Evolutionary conservation across 2,329 filamentous ascomycete species (phyloP), one percentile per base, ranked within the genome.

Genomic region (Orbilia quercus): DNA sequence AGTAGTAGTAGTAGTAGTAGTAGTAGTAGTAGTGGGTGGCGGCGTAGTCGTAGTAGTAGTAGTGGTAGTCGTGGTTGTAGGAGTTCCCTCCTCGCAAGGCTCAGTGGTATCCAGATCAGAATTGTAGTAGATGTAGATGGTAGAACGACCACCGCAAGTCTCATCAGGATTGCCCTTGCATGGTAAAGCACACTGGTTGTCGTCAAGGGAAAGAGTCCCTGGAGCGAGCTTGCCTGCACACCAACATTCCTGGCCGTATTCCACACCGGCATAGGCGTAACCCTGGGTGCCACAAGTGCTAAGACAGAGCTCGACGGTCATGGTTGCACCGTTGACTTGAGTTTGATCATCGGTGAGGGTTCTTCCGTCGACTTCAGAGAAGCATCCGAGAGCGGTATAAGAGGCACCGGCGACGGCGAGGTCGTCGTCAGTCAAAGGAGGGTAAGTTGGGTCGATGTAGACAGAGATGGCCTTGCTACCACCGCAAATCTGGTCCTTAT

Each of bases 221-320:
- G 66, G 55, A 12, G 58, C 47, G n/a, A 59, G 58, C 48, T 66
- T 73, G 9, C 60, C 60, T 7, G 60, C 69, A 20, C 69, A 73
- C 34, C 54, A 66, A 45, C 69, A 73, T 57, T 73, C 60, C 18
- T 65, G 23, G 12, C 69, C 69, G 20, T 60, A 65, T 50, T 73
- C 69, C 14, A 73, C 22, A 66, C 69, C 69, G 23, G 69, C 69
- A 40, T 73, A 73, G 2, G 69, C 69, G 34, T 66, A 66, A 34
- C 69, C 69, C 51, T 66, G 60, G n/a, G 40, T 54, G 18, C 60
- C 69, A 44, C 69, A 73, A 23, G 18, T 22, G 48, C 22, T 66
- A 38, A 73, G 69, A 23, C 69, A 73, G 23, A 66, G 60, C 25
- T 73, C 69, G 23, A 66, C 60, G 7, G 69, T 73, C 69, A 73